These are phyloP conservation scores for Excoecaria agallocha DNA, from an alignment of 345 rosid species.

Conservation along the genomic window DNA sequence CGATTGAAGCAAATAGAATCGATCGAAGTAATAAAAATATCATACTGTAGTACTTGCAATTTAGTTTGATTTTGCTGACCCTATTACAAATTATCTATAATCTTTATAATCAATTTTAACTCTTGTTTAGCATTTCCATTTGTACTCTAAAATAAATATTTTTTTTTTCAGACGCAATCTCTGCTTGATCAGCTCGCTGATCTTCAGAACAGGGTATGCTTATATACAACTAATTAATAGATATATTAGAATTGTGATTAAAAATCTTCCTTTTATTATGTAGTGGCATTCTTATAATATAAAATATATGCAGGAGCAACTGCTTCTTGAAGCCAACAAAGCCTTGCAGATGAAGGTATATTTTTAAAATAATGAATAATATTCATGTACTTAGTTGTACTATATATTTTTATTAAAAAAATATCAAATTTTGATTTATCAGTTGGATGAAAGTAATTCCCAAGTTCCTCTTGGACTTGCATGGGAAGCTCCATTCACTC, in stretches of 20 bases:
- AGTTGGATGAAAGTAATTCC: slow-evolving; percentile 47
- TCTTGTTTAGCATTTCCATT: too few species aligned
- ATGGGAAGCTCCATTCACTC: slow-evolving; percentile 44
- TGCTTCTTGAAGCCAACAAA: slow-evolving; percentile 43
- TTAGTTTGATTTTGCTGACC: too few species aligned
- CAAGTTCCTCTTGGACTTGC: slow-evolving; percentile 32
- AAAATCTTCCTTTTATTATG: too few species aligned
- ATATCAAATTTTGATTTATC: not conserved
- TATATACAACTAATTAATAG: too few species aligned
- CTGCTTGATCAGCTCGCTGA: slow-evolving; percentile 49
- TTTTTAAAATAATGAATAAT: not conserved
- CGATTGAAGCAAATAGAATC: too few species aligned
- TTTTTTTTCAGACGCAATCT: slow-evolving; percentile 52
- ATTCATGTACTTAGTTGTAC: too few species aligned
- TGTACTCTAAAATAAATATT: not conserved
- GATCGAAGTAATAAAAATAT: too few species aligned
- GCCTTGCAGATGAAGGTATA: slow-evolving; percentile 45
- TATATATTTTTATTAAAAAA: too few species aligned
- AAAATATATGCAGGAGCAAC: slow-evolving; percentile 41
- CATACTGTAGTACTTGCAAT: too few species aligned
- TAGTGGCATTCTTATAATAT: not conserved
- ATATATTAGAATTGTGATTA: too few species aligned
- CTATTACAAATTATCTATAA: too few species aligned
- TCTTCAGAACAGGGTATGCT: slow-evolving; percentile 52
- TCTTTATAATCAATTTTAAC: too few species aligned